phyloP scores from a whole-genome alignment of 139 green algal genomes.

The Asterochloris sp. region DNA sequence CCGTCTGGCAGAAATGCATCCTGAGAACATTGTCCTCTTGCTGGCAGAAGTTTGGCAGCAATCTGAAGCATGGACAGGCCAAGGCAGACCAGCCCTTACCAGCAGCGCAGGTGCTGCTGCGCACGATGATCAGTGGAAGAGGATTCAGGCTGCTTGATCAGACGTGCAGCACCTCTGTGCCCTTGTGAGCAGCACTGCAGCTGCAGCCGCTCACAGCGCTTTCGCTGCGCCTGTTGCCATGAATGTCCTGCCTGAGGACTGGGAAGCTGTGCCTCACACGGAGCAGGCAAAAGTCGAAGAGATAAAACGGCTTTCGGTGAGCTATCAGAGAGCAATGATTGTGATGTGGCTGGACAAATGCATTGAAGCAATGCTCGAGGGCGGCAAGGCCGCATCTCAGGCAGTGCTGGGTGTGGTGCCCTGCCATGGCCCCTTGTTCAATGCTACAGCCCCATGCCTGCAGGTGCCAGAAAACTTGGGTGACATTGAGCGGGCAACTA shows the following conservation, averaged over 20 bases:
- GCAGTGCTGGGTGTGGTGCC: background rate
- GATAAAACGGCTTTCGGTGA: background rate
- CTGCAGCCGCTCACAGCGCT: slow-evolving; percentile 24
- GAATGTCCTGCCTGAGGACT: slow-evolving; percentile 21
- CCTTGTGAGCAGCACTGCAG: slow-evolving; percentile 22
- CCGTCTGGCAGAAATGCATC: too few relatives aligned
- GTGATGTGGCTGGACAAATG: background rate
- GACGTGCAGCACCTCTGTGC: background rate
- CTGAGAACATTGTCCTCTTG: too few relatives aligned
- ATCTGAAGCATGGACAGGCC: background rate
- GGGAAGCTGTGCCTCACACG: background rate
- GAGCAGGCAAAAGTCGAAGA: background rate
- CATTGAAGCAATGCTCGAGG: background rate
- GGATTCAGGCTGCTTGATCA: background rate
- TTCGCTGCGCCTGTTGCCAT: too few relatives aligned
- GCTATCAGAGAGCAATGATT: background rate
- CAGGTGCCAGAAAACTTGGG: slow-evolving; percentile 10
- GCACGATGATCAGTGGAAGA: background rate
- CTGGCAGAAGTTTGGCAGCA: slow-evolving; percentile 6
- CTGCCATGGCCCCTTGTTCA: too few relatives aligned
- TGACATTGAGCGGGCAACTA: slow-evolving; percentile 19
- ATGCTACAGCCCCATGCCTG: background rate
- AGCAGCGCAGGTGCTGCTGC: slow-evolving; percentile 26
- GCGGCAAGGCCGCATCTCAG: background rate
- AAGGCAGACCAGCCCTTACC: slow-evolving; percentile 22